phyloP scores from a whole-genome alignment of 2,329 filamentous ascomycete genomes.

The Talaromyces sp. region DNA sequence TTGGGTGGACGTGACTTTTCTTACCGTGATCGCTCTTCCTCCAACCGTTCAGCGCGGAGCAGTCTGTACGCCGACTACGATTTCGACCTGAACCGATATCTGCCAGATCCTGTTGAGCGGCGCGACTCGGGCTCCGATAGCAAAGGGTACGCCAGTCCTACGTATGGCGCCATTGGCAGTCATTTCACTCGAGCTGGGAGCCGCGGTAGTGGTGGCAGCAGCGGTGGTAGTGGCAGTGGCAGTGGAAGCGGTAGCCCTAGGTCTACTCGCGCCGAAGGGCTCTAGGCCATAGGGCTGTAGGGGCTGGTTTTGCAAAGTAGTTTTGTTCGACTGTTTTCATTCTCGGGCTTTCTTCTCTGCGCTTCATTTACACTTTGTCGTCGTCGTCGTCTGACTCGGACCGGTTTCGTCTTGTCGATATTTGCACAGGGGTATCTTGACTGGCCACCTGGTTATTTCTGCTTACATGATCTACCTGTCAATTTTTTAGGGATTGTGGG shows the following conservation, averaged over 20 bases:
- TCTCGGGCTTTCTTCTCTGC: neutral
- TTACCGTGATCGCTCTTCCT: slow-evolving; percentile 35
- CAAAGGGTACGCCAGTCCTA: slow-evolving; percentile 28
- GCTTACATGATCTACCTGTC: neutral
- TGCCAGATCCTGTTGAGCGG: slow-evolving; percentile 24
- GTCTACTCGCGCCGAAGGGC: slow-evolving; percentile 29
- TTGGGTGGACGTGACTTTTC: slow-evolving; percentile 24
- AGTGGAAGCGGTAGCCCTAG: slow-evolving; percentile 34
- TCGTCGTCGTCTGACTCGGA: neutral
- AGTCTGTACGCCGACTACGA: slow-evolving; percentile 30
- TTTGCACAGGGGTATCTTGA: neutral
- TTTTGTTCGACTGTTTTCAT: neutral
- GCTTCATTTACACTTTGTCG: neutral
- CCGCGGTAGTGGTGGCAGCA: slow-evolving; percentile 46
- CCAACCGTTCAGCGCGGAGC: slow-evolving; percentile 34
- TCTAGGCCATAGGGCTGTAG: slow-evolving; percentile 21
- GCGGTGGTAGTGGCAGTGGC: slow-evolving; percentile 34
- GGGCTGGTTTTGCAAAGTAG: neutral
- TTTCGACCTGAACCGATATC: slow-evolving; percentile 23
- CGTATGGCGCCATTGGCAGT: slow-evolving; percentile 30
- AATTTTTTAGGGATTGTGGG: neutral
- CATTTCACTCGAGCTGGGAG: slow-evolving; percentile 39
- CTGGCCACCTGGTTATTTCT: neutral
- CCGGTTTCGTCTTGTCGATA: neutral
- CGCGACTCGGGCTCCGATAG: slow-evolving; percentile 26